A percentile compares a stretch with the other conserved stretches of the same genome.
phyloP scores from a whole-genome alignment of 805 yeast genomes.

The Debaryomyces tyrocola region DNA sequence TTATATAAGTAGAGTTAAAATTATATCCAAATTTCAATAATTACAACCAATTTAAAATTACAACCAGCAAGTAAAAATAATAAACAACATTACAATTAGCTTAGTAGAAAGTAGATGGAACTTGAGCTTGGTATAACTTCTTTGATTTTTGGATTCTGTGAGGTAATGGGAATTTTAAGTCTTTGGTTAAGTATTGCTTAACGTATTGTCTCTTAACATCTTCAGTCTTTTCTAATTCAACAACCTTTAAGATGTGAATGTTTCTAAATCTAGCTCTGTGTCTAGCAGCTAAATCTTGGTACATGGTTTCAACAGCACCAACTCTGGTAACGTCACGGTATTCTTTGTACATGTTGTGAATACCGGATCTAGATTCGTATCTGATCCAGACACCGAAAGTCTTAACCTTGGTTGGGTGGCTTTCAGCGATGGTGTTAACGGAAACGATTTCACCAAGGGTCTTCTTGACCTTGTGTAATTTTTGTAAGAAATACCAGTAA shows the following conservation, averaged over 20 bases:
- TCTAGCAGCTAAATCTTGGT: constrained; percentile 99
- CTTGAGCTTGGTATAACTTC: constrained; percentile 84
- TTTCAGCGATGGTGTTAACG: constrained; percentile 86
- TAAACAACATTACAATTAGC: constrained; percentile 13
- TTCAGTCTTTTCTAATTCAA: constrained; percentile 95
- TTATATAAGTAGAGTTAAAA: constrained; percentile 4
- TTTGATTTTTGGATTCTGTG: constrained; percentile 96
- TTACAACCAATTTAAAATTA: constrained; percentile 11
- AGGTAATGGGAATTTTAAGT: constrained; percentile 99
- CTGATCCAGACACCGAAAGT: constrained; percentile 99
- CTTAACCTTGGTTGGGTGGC: constrained; percentile 98
- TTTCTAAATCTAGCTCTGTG: constrained; percentile 99
- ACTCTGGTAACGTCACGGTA: constrained; percentile 99
- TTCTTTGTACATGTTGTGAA: constrained; percentile 99
- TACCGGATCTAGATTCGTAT: constrained; percentile 99
- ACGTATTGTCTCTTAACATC: constrained; percentile 99
- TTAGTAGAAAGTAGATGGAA: constrained; percentile 98
- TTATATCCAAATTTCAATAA: constrained; percentile 5
- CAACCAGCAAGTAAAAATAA: constrained; percentile 8
- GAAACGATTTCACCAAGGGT: constrained; percentile 99
- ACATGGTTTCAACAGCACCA: constrained; percentile 97
- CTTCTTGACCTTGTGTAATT: constrained; percentile 99
- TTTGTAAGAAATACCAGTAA: constrained; percentile 99
- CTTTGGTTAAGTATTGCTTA: constrained; percentile 93
- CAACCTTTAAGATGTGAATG: constrained; percentile 99